Percentiles rank a stretch among this genome's conserved stretches.
phyloP scores from a whole-genome alignment of 108 stramenopile genomes.

The Stephanodiscus triporus region DNA sequence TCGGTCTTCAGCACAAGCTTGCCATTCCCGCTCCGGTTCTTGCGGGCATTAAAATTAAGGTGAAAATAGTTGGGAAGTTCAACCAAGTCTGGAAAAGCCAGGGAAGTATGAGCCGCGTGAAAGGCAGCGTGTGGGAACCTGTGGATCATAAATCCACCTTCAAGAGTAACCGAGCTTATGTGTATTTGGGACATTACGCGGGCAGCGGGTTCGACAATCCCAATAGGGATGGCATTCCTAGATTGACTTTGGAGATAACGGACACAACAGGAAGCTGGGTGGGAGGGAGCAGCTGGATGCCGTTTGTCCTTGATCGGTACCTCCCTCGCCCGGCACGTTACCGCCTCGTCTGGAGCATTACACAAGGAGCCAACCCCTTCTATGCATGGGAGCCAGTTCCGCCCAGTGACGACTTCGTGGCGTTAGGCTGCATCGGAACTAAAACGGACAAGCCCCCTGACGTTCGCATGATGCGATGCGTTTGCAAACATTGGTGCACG shows the following conservation, averaged over 20 bases:
- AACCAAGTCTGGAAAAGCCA: slow-evolving; percentile 91
- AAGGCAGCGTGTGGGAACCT: slow-evolving; percentile 95
- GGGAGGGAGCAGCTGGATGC: slow-evolving; percentile 91
- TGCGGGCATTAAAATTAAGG: slow-evolving; percentile 92
- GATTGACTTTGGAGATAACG: slow-evolving; percentile 90
- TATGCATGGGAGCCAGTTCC: slow-evolving; percentile 97
- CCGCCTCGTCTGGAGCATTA: slow-evolving; percentile 94
- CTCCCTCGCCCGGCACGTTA: slow-evolving; percentile 95
- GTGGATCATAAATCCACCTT: slow-evolving; percentile 63
- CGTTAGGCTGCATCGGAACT: slow-evolving; percentile 94
- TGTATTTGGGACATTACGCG: slow-evolving; percentile 93
- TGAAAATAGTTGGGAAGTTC: slow-evolving; percentile 87
- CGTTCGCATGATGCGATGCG: slow-evolving; percentile 89
- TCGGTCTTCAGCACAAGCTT: slow-evolving; percentile 66
- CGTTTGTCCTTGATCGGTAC: slow-evolving; percentile 88
- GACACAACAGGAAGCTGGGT: slow-evolving; percentile 93
- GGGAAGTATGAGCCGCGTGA: slow-evolving; percentile 90
- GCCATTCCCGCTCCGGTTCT: slow-evolving; percentile 90
- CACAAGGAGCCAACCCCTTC: slow-evolving; percentile 90
- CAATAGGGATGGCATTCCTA: slow-evolving; percentile 71
- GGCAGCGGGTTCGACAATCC: slow-evolving; percentile 90
- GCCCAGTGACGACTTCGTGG: slow-evolving; percentile 94
- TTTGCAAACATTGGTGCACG: slow-evolving; percentile 88
- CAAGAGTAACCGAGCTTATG: slow-evolving; percentile 82
- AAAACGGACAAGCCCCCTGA: slow-evolving; percentile 90